phyloP scores from a whole-genome alignment of 2,329 filamentous ascomycete genomes.

The Pseudogymnoascus sp. region DNA sequence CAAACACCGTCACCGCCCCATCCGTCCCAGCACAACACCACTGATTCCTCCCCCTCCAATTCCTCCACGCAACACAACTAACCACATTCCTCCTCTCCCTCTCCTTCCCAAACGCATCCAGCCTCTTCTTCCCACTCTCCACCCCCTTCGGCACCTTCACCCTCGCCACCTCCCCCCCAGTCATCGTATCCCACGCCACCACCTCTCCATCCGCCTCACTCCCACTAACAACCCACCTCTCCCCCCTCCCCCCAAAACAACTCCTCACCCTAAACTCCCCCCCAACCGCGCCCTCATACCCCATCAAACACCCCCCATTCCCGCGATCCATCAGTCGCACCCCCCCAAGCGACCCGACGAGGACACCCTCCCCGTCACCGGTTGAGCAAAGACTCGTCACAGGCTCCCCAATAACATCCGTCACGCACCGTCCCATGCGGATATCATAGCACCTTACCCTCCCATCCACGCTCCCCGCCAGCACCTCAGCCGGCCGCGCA shows the following conservation, averaged over 20 bases:
- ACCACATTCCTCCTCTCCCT: constrained; percentile 51
- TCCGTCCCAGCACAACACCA: constrained; percentile 59
- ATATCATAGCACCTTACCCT: constrained; percentile 75
- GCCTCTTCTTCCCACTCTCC: constrained; percentile 35
- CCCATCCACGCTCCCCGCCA: constrained; percentile 77
- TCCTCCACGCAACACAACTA: constrained; percentile 55
- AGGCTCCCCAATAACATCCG: constrained; percentile 59
- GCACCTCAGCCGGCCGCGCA: constrained; percentile 39
- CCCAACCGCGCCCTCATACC: constrained; percentile 51
- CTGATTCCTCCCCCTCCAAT: constrained; percentile 53
- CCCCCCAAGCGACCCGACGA: constrained; percentile 64
- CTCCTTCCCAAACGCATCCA: constrained; percentile 52
- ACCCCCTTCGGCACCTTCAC: constrained; percentile 38
- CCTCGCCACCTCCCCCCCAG: constrained; percentile 56
- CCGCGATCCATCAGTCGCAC: constrained; percentile 73
- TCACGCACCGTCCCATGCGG: constrained; percentile 59
- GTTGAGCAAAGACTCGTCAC: constrained; percentile 71
- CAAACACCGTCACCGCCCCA: constrained; percentile 56
- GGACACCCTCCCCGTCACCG: constrained; percentile 61
- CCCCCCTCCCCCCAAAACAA: constrained; percentile 57
- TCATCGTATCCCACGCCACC: constrained; percentile 79
- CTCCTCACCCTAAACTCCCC: constrained; percentile 22
- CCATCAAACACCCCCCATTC: constrained; percentile 63
- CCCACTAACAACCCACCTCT: constrained; percentile 70
- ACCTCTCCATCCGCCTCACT: constrained; percentile 51